These are phyloP conservation scores for Scedosporium apiospermum DNA, from an alignment of 2,329 filamentous ascomycete species.

Conservation along the genomic window DNA sequence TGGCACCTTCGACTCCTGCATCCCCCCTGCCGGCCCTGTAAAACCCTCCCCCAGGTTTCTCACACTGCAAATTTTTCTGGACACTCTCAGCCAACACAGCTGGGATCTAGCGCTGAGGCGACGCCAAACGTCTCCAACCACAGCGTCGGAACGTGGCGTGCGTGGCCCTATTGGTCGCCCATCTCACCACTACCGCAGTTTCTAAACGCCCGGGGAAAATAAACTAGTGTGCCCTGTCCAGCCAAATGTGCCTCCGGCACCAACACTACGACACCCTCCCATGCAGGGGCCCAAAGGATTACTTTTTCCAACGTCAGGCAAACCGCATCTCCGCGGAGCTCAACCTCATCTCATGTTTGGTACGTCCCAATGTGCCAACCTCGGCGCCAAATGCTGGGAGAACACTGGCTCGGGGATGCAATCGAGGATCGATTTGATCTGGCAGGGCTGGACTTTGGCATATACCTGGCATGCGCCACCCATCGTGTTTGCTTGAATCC, in stretches of 20 bases:
- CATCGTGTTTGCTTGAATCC: neutral
- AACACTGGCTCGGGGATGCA: neutral
- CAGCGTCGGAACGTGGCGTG: neutral
- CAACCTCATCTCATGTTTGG: neutral
- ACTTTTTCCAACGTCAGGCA: neutral
- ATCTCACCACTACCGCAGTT: neutral
- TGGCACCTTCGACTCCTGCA: neutral
- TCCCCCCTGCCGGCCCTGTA: too few species aligned
- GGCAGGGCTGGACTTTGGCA: neutral
- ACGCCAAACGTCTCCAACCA: neutral
- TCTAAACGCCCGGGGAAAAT: too few species aligned
- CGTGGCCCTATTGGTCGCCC: neutral
- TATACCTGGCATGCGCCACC: neutral
- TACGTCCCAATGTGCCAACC: neutral
- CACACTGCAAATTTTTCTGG: neutral
- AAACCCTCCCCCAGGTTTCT: neutral
- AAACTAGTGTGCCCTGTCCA: too few species aligned
- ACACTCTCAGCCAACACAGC: neutral
- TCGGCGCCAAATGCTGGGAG: neutral
- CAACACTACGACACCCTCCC: neutral
- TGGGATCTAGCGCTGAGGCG: neutral
- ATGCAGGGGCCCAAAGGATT: neutral
- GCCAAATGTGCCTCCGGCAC: neutral
- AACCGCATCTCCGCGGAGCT: neutral
- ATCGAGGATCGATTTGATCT: neutral